These are phyloP conservation scores for Ascochyta lentis DNA, from an alignment of 2,329 filamentous ascomycete genomes.

Conservation along the genomic window DNA sequence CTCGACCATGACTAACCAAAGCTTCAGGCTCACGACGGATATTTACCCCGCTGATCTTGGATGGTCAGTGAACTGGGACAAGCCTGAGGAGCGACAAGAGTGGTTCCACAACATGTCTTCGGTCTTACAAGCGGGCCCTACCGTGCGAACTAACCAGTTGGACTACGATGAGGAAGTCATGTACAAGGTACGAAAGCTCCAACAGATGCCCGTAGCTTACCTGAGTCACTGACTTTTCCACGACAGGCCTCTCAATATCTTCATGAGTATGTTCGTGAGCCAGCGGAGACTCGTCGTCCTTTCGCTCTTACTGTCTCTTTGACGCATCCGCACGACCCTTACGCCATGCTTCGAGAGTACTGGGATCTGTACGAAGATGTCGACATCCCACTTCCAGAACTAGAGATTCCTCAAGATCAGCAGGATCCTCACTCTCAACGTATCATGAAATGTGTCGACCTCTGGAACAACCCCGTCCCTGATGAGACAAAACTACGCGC, in stretches of 20 bases:
- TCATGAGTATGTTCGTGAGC: slow-evolving; percentile 87
- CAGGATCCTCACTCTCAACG: slow-evolving; percentile 88
- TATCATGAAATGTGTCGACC: slow-evolving; percentile 82
- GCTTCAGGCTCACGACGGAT: slow-evolving; percentile 78
- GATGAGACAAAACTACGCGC: slow-evolving; percentile 87
- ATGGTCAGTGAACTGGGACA: slow-evolving; percentile 95
- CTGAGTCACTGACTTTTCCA: slow-evolving; percentile 71
- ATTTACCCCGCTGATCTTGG: slow-evolving; percentile 95
- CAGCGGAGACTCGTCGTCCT: slow-evolving; percentile 70
- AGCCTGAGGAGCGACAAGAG: slow-evolving; percentile 81
- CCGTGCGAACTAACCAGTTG: slow-evolving; percentile 90
- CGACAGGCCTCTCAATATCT: slow-evolving; percentile 77
- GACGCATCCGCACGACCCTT: slow-evolving; percentile 93
- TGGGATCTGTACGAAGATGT: slow-evolving; percentile 92
- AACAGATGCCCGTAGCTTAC: not conserved
- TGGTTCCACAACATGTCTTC: slow-evolving; percentile 96
- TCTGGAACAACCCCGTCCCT: slow-evolving; percentile 82
- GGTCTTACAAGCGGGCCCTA: slow-evolving; percentile 86
- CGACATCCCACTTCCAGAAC: slow-evolving; percentile 82
- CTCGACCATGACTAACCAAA: slow-evolving; percentile 1
- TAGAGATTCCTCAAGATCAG: slow-evolving; percentile 78
- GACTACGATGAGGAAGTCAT: slow-evolving; percentile 97
- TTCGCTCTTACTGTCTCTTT: slow-evolving; percentile 92
- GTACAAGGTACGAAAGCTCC: slow-evolving; percentile 64
- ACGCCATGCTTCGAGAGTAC: slow-evolving; percentile 91